Conservation (phyloP, 768 basidiomycete genomes). For the Serpula lacrymans region DNA sequence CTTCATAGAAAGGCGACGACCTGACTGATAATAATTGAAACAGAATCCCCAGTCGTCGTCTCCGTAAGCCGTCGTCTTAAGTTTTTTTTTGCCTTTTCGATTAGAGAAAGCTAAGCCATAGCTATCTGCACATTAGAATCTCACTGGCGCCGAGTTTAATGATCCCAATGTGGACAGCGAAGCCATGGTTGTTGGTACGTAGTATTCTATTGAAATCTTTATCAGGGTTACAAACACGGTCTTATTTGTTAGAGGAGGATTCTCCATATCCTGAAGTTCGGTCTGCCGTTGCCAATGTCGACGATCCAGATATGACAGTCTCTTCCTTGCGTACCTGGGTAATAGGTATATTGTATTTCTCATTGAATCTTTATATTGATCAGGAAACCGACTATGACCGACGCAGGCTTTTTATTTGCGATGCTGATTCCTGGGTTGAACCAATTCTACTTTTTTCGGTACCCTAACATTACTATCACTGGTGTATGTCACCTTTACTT, state of each 20-base stretch:
- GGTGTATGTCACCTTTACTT: not conserved
- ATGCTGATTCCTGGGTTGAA: slow-evolving; percentile 63
- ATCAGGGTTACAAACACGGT: no score
- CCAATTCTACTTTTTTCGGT: slow-evolving; percentile 68
- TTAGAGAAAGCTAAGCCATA: no score
- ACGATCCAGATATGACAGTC: slow-evolving; percentile 39
- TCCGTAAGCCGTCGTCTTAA: no score
- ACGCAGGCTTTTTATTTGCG: slow-evolving; percentile 44
- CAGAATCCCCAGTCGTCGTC: no score
- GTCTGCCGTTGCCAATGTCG: slow-evolving; percentile 47
- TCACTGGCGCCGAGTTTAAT: slow-evolving; percentile 41
- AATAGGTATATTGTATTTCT: slow-evolving; percentile 25
- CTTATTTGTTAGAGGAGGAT: slow-evolving; percentile 37
- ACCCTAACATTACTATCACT: slow-evolving; percentile 35
- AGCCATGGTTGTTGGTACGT: slow-evolving; percentile 12
- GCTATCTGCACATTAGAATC: no score
- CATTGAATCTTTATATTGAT: not conserved
- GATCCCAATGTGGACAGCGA: slow-evolving; percentile 46
- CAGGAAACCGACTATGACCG: not conserved
- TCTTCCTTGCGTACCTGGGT: slow-evolving; percentile 36
- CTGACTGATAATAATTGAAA: no score
- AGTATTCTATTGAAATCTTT: slow-evolving; percentile 1
- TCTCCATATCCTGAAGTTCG: slow-evolving; percentile 55
- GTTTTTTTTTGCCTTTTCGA: no score
- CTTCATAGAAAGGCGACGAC: no score